phyloP scores from a whole-genome alignment of 164 flowering plant genomes.

The Magnolia kwangsiensis region DNA sequence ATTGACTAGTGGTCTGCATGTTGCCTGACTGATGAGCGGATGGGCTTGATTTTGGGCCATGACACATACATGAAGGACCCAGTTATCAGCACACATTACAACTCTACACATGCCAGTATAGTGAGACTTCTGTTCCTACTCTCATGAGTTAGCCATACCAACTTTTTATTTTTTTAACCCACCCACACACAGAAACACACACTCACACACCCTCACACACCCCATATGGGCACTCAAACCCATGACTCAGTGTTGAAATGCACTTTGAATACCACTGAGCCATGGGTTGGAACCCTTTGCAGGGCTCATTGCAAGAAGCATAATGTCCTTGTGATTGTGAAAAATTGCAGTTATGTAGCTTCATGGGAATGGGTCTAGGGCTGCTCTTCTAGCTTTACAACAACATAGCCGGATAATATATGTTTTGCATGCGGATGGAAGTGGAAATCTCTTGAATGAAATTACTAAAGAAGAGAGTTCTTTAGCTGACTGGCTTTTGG shows the following conservation, averaged over 20 bases:
- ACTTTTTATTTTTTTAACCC: too few species aligned
- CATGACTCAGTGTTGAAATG: too few species aligned
- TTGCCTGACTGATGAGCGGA: not conserved
- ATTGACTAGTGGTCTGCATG: too few species aligned
- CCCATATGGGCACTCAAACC: too few species aligned
- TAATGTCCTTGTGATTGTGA: conserved; percentile 16
- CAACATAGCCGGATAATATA: conserved; percentile 59
- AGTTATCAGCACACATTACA: not conserved
- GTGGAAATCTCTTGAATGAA: conserved; percentile 65
- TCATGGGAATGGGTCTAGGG: conserved; percentile 79
- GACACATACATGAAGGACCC: not conserved
- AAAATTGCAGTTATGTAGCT: conserved; percentile 42
- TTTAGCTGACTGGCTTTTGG: conserved; percentile 78
- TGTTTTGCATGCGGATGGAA: conserved; percentile 84
- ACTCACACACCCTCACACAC: too few species aligned
- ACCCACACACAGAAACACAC: too few species aligned
- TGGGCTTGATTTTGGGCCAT: not conserved
- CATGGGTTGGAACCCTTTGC: too few species aligned
- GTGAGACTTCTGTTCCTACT: not conserved
- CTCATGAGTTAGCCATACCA: not conserved
- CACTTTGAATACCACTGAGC: too few species aligned
- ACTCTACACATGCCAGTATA: not conserved
- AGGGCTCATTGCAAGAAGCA: not conserved
- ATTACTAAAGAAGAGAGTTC: conserved; percentile 69
- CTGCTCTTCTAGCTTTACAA: conserved; percentile 49